phyloP scores from a whole-genome alignment of 1,284 basidiomycete species.

The Lentinus polychrous region DNA sequence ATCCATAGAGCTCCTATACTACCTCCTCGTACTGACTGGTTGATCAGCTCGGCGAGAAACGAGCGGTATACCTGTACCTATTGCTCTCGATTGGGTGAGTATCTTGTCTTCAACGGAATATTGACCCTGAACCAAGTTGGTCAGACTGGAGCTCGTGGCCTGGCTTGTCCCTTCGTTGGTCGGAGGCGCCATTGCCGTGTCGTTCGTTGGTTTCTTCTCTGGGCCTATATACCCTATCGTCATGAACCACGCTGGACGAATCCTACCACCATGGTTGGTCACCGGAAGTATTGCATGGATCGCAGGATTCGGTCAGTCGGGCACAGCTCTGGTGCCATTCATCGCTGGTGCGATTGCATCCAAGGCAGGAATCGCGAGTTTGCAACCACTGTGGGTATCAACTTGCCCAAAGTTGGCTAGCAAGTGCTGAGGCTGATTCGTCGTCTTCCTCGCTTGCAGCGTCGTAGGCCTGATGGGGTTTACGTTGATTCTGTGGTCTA shows the following conservation, averaged over 20 bases:
- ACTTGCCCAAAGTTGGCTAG: too few species aligned
- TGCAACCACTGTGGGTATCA: conserved; percentile 47
- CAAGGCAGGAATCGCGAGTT: conserved; percentile 38
- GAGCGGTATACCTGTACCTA: conserved; percentile 33
- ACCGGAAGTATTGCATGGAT: conserved; percentile 53
- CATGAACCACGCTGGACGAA: conserved; percentile 39
- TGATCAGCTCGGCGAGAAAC: conserved; percentile 33
- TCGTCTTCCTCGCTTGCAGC: background rate
- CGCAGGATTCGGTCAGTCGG: conserved; percentile 42
- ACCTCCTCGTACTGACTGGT: background rate
- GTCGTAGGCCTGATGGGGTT: conserved; percentile 9
- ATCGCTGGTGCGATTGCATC: conserved; percentile 49
- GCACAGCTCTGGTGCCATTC: conserved; percentile 50
- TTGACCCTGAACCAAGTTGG: background rate
- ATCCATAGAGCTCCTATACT: conserved; percentile 2
- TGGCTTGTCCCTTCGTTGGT: conserved; percentile 53
- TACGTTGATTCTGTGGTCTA: conserved; percentile 1
- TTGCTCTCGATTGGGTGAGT: conserved; percentile 29
- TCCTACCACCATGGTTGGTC: conserved; percentile 44
- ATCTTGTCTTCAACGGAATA: background rate
- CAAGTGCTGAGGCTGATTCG: too few species aligned
- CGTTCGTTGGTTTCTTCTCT: conserved; percentile 45
- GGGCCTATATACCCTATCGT: conserved; percentile 49
- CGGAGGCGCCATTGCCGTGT: conserved; percentile 45
- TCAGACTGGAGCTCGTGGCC: conserved; percentile 44